These are phyloP conservation scores for Penicillium pulvis DNA, from an alignment of 495 filamentous ascomycete genomes.

Conservation along the genomic window DNA sequence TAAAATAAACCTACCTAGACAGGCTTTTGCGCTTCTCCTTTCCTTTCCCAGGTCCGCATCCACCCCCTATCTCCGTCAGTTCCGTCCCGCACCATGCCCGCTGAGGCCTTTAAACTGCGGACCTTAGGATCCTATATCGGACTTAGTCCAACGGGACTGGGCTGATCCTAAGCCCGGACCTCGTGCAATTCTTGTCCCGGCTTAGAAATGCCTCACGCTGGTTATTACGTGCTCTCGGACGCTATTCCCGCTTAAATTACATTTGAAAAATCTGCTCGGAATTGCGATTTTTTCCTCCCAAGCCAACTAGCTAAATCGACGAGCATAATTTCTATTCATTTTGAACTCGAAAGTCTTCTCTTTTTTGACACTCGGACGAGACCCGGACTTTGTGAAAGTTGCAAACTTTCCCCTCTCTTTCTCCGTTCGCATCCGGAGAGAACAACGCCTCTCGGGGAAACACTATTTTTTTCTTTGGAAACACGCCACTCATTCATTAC, in stretches of 20 bases:
- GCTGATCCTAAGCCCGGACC: background rate
- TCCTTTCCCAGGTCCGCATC: background rate
- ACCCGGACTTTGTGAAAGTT: background rate
- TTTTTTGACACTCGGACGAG: background rate
- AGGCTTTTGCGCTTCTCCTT: background rate
- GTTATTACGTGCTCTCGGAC: conserved; percentile 11
- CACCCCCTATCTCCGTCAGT: background rate
- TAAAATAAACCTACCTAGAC: conserved; percentile 11
- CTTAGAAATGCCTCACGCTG: conserved; percentile 5
- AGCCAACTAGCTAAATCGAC: background rate
- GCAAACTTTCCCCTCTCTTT: background rate
- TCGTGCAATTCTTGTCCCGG: background rate
- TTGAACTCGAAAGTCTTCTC: background rate
- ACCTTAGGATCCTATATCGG: conserved; percentile 12
- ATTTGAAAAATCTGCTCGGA: background rate
- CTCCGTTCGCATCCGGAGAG: conserved; percentile 9
- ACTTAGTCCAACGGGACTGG: background rate
- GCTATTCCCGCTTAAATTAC: conserved; percentile 3
- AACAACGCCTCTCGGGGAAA: background rate
- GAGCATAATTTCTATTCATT: background rate
- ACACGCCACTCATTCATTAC: background rate
- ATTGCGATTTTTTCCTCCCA: background rate
- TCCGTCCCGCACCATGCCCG: conserved; percentile 1
- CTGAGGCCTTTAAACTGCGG: conserved; percentile 5
- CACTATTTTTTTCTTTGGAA: conserved; percentile 6